Evolutionary conservation across 129 eudicot genomes (phyloP), one percentile per base, ranked within the genome.

Genomic region (Helichrysum umbraculigerum): DNA sequence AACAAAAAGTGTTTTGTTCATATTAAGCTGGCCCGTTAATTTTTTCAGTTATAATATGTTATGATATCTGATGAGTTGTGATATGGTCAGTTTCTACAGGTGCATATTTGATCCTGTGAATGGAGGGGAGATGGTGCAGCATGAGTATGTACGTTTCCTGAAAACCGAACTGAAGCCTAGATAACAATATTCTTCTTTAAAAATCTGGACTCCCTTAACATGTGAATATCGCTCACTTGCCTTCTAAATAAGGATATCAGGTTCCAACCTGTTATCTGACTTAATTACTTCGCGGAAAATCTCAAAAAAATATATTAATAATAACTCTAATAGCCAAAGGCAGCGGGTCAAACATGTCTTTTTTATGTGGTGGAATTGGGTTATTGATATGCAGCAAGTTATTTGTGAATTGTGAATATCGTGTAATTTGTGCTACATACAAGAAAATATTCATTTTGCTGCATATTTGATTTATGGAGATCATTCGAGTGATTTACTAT

Each of bases 101-200:
- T 94, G 97, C 92, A 82, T 88, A 67, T 91, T 91, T 85, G 97
- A 94, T 86, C 92, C 90, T 20, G 93, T 87, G 78, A 94, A 84
- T 62, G 99, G 99, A 79, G 99, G 97, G 81, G 87, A 78, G 76
- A 91, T 94, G 99, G 85, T 88, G 66, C 97, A 91, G 85, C 91
- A 84, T 69, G 99, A 94, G 80, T 89, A 85, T 22, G 82, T 87
- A 21, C 92, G 92, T 58, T 94, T 89, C 73, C 86, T 91, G 71
- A 91, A 86, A 69, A 76, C 91, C 33, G 86, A 88, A 74, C 80
- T 70, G 54, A 80, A 80, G 83, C 39, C 86, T 19, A 80, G 89
- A 87, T 90, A 82, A 57, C 6, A 78, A 57, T 37, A 4, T 59
- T 15, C 33, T 63, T 57, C 42, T 57, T 39, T 78, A 21, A 6